Evolutionary conservation across 306 rosid species (phyloP).

Genomic region (Trichosanthes truncata): DNA sequence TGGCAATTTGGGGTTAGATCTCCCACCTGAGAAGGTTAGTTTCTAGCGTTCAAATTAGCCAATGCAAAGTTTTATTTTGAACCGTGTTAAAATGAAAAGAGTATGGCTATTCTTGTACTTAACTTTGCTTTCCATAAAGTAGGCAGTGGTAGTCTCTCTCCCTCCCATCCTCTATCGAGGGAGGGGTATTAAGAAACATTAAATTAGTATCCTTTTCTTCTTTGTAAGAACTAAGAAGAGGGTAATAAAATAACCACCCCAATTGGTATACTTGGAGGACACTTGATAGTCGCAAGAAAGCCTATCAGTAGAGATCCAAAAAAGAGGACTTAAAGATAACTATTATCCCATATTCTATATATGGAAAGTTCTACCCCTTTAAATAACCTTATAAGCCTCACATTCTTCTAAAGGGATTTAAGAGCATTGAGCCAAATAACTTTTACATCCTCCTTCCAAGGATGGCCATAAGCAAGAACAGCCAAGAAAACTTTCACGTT

Average conservation of each 20-base stretch:
- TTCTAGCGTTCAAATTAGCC: not conserved
- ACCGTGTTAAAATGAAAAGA: not conserved
- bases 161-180: not conserved
- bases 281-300: not conserved
- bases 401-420: not conserved
- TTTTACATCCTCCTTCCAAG: not conserved
- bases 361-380: not conserved
- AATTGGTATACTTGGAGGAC: not conserved
- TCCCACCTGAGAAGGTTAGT: conserved; percentile 91
- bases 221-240: not conserved
- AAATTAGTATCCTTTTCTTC: not conserved
- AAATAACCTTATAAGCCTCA: not conserved
- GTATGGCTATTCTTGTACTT: not conserved
- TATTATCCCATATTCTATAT: too few relatives aligned
- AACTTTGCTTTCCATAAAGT: not conserved
- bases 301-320: not conserved
- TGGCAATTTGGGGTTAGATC: conserved; percentile 92
- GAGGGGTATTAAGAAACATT: not conserved
- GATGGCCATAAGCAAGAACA: not conserved
- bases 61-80: not conserved
- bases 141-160: not conserved
- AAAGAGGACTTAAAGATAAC: not conserved
- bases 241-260: not conserved
- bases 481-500: too few relatives aligned
- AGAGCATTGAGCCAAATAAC: not conserved